phyloP scores from a whole-genome alignment of 2,329 filamentous ascomycete genomes.

The Dendrostoma leiphaemia region DNA sequence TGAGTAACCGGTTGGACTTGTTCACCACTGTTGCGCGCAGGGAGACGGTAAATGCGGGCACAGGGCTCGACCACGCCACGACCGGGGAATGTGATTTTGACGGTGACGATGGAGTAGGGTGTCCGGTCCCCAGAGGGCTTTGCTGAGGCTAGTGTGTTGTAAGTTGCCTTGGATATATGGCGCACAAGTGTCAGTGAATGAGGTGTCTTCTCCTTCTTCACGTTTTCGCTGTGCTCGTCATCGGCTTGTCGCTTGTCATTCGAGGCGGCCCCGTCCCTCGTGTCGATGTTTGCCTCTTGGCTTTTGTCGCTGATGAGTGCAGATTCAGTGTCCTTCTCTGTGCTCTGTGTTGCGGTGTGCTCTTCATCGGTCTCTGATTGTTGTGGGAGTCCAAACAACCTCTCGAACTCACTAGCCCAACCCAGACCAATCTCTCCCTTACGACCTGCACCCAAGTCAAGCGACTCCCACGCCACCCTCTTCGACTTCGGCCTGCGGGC shows the following conservation, averaged over 20 bases:
- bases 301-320: not conserved
- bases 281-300: constrained; percentile 16
- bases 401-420: constrained; percentile 81
- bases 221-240: not conserved
- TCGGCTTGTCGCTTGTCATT: constrained; percentile 14
- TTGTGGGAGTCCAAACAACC: constrained; percentile 47
- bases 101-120: constrained; percentile 49
- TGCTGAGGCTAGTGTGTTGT: constrained; percentile 27
- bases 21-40: constrained; percentile 35
- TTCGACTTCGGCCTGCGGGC: constrained; percentile 78
- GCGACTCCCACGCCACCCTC: constrained; percentile 68
- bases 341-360: constrained; percentile 14
- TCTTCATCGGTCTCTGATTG: constrained; percentile 12
- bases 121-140: constrained; percentile 29
- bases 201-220: not conserved
- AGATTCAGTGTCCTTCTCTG: not conserved
- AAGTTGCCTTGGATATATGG: constrained; percentile 37
- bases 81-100: constrained; percentile 64
- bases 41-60: constrained; percentile 84
- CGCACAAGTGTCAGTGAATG: constrained; percentile 27
- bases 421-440: constrained; percentile 83
- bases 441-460: constrained; percentile 70
- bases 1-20: constrained; percentile 28
- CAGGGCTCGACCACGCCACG: constrained; percentile 70
- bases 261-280: constrained; percentile 19